Conservation (phyloP, 345 rosid genomes). For the Aegle marmelos region DNA sequence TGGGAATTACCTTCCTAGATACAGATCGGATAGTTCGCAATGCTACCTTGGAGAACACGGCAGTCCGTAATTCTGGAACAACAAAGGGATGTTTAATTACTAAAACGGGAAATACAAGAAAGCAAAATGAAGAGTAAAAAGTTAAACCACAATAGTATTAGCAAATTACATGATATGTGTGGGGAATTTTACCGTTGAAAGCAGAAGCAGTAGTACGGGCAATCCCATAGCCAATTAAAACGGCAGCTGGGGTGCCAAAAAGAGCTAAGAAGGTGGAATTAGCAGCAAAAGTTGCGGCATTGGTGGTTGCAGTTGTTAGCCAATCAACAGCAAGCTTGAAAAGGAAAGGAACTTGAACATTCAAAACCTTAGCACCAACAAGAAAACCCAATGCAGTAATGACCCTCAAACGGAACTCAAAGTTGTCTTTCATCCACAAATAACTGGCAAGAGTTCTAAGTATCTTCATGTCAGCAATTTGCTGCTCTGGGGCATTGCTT, state of each 20-base stretch:
- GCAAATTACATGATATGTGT: not conserved
- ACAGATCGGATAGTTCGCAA: slow-evolving; percentile 85
- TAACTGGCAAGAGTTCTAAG: slow-evolving; percentile 73
- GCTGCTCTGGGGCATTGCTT: slow-evolving; percentile 1
- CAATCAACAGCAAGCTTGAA: slow-evolving; percentile 95
- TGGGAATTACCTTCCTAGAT: slow-evolving; percentile 68
- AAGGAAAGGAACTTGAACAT: slow-evolving; percentile 94
- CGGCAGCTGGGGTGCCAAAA: slow-evolving; percentile 85
- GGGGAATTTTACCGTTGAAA: slow-evolving; percentile 65
- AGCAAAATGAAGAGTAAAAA: not conserved
- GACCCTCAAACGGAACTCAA: slow-evolving; percentile 81
- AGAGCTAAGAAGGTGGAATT: slow-evolving; percentile 59
- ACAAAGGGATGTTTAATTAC: slow-evolving; percentile 4
- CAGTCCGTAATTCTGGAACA: slow-evolving; percentile 86
- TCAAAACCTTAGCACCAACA: slow-evolving; percentile 84
- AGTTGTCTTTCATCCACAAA: slow-evolving; percentile 85
- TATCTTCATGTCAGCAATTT: slow-evolving; percentile 64
- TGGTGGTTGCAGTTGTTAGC: slow-evolving; percentile 61
- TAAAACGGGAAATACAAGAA: not conserved
- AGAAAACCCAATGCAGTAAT: slow-evolving; percentile 77
- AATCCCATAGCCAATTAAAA: slow-evolving; percentile 88
- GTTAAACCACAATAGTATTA: not conserved
- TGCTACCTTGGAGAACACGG: slow-evolving; percentile 93
- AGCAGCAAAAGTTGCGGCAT: slow-evolving; percentile 49
- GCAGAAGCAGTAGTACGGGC: slow-evolving; percentile 82